Conservation (phyloP, 345 rosid species). For the Pelargonium nanum region DNA sequence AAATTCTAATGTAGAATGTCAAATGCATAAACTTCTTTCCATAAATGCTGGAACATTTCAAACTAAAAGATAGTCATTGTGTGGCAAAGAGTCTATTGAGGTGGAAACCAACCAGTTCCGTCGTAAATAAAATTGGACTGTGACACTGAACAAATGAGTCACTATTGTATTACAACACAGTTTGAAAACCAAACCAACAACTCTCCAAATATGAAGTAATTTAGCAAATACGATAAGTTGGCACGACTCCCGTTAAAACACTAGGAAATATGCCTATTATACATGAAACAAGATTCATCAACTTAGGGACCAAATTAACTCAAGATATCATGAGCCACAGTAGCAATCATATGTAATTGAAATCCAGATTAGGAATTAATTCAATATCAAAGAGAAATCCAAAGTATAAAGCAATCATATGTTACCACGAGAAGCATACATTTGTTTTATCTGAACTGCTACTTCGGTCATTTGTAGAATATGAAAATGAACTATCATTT, state of each 20-base stretch:
- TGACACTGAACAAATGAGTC: too few relatives aligned
- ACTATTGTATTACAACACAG: too few relatives aligned
- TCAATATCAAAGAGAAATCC: neutral
- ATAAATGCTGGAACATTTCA: too few relatives aligned
- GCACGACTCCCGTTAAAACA: neutral
- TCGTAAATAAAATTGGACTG: too few relatives aligned
- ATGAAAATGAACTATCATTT: constrained; percentile 42
- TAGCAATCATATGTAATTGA: too few relatives aligned
- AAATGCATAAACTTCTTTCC: too few relatives aligned
- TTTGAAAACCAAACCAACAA: neutral
- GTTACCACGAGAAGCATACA: constrained; percentile 29
- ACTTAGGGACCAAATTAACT: neutral
- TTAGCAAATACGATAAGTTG: too few relatives aligned
- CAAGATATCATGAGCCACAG: neutral
- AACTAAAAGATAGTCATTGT: too few relatives aligned
- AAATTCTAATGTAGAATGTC: too few relatives aligned
- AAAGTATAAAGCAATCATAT: neutral
- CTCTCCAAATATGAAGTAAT: neutral
- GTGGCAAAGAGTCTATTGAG: too few relatives aligned
- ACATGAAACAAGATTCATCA: neutral
- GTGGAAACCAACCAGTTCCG: too few relatives aligned
- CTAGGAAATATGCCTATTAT: neutral
- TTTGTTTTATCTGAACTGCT: constrained; percentile 38
- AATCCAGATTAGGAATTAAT: neutral
- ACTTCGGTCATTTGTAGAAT: constrained; percentile 35